Conservation (phyloP, 164 flowering plant species). For the Saururus chinensis region DNA sequence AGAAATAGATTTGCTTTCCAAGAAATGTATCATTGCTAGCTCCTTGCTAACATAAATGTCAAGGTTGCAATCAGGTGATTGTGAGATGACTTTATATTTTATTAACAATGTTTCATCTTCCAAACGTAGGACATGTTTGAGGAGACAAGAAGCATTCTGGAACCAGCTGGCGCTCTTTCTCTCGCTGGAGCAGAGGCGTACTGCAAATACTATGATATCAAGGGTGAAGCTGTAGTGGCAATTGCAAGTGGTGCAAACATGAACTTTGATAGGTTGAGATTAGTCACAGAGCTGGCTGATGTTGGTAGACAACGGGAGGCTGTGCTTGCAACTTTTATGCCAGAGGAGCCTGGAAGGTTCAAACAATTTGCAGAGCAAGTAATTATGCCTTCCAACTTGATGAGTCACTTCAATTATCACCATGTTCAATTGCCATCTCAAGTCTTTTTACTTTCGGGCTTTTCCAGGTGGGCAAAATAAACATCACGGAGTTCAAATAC, state of each 20-base stretch:
- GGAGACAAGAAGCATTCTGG: constrained; percentile 94
- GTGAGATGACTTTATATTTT: background rate
- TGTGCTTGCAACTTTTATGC: constrained; percentile 79
- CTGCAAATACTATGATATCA: constrained; percentile 82
- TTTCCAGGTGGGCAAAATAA: constrained; percentile 74
- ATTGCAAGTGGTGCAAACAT: constrained; percentile 96
- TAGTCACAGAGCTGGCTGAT: constrained; percentile 95
- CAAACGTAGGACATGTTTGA: constrained; percentile 87
- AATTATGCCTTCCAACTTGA: background rate
- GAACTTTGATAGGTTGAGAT: constrained; percentile 89
- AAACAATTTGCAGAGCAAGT: constrained; percentile 68
- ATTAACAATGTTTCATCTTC: background rate
- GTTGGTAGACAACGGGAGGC: constrained; percentile 95
- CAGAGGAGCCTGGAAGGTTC: constrained; percentile 79
- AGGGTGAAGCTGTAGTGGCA: constrained; percentile 70
- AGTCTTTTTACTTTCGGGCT: too few relatives aligned
- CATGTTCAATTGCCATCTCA: background rate
- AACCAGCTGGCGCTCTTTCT: constrained; percentile 98
- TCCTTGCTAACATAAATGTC: background rate
- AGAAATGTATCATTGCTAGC: too few relatives aligned
- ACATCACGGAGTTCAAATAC: constrained; percentile 91
- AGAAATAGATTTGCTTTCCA: too few relatives aligned
- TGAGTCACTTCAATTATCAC: background rate
- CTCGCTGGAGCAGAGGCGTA: constrained; percentile 99
- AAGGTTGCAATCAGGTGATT: background rate